phyloP scores from a whole-genome alignment of 2,329 filamentous ascomycete species.

The Stemphylium vesicarium region DNA sequence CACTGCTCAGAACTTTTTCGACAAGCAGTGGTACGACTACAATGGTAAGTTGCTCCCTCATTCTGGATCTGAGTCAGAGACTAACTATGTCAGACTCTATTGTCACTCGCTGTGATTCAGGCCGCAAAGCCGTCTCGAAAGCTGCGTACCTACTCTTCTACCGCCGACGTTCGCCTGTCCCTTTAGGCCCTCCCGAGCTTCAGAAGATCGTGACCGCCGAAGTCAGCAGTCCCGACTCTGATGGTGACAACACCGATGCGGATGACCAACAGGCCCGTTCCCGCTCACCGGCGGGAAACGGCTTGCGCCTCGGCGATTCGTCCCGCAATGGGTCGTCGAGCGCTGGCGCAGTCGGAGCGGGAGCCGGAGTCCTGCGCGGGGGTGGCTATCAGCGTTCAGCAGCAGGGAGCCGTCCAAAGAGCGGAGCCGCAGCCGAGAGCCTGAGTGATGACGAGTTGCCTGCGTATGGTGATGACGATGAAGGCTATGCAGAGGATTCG shows the following conservation, averaged over 20 bases:
- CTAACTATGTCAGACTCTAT: conserved; percentile 68
- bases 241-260: conserved; percentile 50
- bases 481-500: conserved; percentile 18
- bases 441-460: conserved; percentile 32
- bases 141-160: conserved; percentile 96
- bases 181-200: conserved; percentile 80
- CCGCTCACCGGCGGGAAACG: conserved; percentile 74
- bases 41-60: conserved; percentile 68
- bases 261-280: conserved; percentile 40
- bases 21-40: conserved; percentile 92
- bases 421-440: conserved; percentile 44
- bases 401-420: conserved; percentile 43
- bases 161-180: conserved; percentile 76
- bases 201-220: conserved; percentile 71
- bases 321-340: conserved; percentile 91
- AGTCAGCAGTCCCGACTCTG: conserved; percentile 49
- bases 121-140: conserved; percentile 69
- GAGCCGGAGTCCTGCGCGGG: conserved; percentile 49
- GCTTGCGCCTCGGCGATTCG: conserved; percentile 83
- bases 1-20: conserved; percentile 88
- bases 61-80: background rate
- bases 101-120: conserved; percentile 67
- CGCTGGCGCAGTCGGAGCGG: conserved; percentile 81
- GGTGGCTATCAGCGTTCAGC: conserved; percentile 43
- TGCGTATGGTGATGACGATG: conserved; percentile 31